Percentiles rank a stretch among this genome's conserved stretches.
These are phyloP conservation scores for Tagetes erecta DNA, from an alignment of 129 eudicot genomes.

Conservation along the genomic window DNA sequence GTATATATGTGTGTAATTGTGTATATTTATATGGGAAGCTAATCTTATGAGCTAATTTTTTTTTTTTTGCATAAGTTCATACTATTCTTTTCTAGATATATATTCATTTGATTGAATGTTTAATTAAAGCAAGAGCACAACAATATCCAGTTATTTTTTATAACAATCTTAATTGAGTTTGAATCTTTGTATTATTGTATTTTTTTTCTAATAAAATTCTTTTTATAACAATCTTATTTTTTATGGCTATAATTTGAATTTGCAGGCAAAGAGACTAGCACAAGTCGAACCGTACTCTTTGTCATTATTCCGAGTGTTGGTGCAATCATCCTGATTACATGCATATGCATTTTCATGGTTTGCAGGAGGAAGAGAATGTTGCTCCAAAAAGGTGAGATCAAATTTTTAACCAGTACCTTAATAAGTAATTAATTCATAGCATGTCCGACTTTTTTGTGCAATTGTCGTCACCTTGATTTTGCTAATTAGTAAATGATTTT, in stretches of 20 bases:
- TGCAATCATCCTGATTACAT: neutral
- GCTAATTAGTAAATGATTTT: no score
- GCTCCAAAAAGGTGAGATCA: neutral
- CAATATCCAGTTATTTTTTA: no score
- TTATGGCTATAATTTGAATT: neutral
- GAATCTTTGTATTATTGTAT: neutral
- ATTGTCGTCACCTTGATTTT: no score
- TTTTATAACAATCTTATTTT: neutral
- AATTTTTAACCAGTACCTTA: neutral
- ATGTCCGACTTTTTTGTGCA: no score
- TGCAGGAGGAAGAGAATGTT: neutral
- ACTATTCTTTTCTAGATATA: no score
- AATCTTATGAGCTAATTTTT: no score
- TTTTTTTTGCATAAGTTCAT: no score
- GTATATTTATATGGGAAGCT: no score
- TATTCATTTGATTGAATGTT: no score
- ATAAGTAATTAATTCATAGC: neutral
- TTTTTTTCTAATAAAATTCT: neutral
- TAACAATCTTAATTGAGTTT: neutral
- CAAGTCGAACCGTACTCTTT: neutral
- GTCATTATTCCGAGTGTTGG: neutral
- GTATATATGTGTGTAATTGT: no score
- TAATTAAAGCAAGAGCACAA: no score
- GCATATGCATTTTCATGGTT: neutral
- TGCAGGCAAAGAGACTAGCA: neutral